Evolutionary conservation across 2,329 filamentous ascomycete species (phyloP).

Genomic region (Microsporum audouinii): DNA sequence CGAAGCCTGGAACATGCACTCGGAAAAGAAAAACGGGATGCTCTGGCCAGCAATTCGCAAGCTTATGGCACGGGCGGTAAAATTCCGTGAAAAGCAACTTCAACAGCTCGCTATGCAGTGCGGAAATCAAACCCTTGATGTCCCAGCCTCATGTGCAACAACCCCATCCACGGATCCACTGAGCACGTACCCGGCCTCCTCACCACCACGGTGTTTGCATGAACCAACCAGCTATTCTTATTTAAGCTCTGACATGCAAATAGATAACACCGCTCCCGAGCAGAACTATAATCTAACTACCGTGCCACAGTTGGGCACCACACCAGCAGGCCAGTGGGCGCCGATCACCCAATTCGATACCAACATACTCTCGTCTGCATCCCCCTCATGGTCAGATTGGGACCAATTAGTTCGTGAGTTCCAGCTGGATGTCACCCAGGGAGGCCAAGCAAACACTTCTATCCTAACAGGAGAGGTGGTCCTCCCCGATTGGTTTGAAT

Average conservation of each 20-base stretch:
- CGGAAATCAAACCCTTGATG: conserved; percentile 16
- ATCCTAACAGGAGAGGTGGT: not conserved
- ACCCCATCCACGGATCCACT: not conserved
- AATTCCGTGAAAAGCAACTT: conserved; percentile 42
- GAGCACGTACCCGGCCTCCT: not conserved
- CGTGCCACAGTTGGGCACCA: not conserved
- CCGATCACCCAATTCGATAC: not conserved
- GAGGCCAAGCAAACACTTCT: not conserved
- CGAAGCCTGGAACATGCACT: conserved; percentile 25
- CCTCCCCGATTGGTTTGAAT: conserved; percentile 13
- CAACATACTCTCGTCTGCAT: not conserved
- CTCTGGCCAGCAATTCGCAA: conserved; percentile 54
- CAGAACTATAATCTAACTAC: not conserved
- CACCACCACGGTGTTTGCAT: not conserved
- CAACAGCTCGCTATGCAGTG: conserved; percentile 15
- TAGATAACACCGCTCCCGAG: not conserved
- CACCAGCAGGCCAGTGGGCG: not conserved
- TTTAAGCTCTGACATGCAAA: not conserved
- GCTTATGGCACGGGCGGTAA: conserved; percentile 48
- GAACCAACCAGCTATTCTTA: not conserved
- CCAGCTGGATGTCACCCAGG: conserved; percentile 12
- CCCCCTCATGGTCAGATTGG: conserved; percentile 14
- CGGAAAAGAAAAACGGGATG: conserved; percentile 41
- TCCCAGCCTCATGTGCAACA: not conserved
- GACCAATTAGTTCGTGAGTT: conserved; percentile 15